Percentiles rank a stretch among this genome's conserved stretches.
These are phyloP conservation scores for Irpex lacteus DNA, from an alignment of 1,284 basidiomycete species.

Conservation along the genomic window DNA sequence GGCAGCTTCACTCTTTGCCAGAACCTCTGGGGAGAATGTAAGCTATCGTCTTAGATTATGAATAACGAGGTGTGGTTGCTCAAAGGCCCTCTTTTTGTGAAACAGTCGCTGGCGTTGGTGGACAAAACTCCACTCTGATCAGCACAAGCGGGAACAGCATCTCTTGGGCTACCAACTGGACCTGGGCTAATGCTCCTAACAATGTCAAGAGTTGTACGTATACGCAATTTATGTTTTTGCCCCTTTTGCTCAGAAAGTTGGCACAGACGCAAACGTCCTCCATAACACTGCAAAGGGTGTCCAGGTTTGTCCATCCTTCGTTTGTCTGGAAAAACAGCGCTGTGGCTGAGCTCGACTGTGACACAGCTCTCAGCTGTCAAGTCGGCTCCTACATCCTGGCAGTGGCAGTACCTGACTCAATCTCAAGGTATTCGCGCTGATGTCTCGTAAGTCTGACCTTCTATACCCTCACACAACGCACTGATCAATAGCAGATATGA, in stretches of 20 bases:
- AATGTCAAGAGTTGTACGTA: constrained; percentile 54
- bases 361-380: constrained; percentile 38
- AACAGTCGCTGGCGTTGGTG: constrained; percentile 44
- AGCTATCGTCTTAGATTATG: constrained; percentile 16
- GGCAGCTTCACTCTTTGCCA: constrained; percentile 52
- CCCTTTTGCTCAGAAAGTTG: neutral
- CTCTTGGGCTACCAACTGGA: constrained; percentile 54
- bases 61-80: too few species aligned
- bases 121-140: constrained; percentile 47
- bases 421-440: constrained; percentile 51
- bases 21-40: constrained; percentile 53
- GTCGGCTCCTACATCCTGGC: constrained; percentile 49
- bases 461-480: neutral
- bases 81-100: neutral
- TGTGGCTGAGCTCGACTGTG: neutral
- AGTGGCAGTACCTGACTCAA: constrained; percentile 44
- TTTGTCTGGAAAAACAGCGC: neutral
- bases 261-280: constrained; percentile 42
- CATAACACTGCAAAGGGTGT: constrained; percentile 44
- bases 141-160: constrained; percentile 39
- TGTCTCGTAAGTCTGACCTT: constrained; percentile 39
- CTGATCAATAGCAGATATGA: constrained; percentile 39
- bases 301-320: constrained; percentile 31
- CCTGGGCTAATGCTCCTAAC: constrained; percentile 52
- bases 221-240: neutral